These are phyloP conservation scores for Emmonsia crescens DNA, from an alignment of 2,329 filamentous ascomycete species.

Conservation along the genomic window DNA sequence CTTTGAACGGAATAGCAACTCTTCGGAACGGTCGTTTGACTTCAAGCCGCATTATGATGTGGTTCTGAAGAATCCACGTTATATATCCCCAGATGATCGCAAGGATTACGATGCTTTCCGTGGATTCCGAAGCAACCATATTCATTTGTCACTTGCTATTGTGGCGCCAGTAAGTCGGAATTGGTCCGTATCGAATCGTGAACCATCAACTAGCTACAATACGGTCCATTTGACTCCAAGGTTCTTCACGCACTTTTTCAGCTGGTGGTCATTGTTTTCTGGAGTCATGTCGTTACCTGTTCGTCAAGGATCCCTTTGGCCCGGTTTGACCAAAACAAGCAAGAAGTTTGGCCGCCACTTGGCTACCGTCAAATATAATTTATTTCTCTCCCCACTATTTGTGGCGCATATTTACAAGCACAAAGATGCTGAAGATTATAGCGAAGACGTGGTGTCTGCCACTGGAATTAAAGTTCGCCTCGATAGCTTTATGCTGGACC, in stretches of 20 bases:
- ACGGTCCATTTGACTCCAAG: conserved; percentile 87
- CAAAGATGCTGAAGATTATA: conserved; percentile 82
- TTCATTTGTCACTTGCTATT: conserved; percentile 87
- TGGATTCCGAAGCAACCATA: conserved; percentile 93
- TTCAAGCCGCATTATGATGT: conserved; percentile 92
- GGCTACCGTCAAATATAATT: conserved; percentile 96
- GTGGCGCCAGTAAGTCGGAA: conserved; percentile 77
- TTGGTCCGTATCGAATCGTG: conserved; percentile 65
- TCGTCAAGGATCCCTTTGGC: conserved; percentile 83
- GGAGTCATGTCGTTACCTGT: conserved; percentile 90
- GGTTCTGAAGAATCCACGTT: conserved; percentile 67
- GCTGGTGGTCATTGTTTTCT: conserved; percentile 95
- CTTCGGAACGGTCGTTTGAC: conserved; percentile 65
- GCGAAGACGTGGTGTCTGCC: conserved; percentile 67
- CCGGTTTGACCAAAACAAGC: conserved; percentile 86
- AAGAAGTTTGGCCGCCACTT: conserved; percentile 97
- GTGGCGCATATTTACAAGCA: conserved; percentile 98
- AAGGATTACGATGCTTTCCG: conserved; percentile 78
- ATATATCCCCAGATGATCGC: conserved; percentile 49
- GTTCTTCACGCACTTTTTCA: conserved; percentile 97
- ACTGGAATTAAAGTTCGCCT: conserved; percentile 94
- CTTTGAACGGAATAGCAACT: conserved; percentile 72
- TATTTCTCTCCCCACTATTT: conserved; percentile 84
- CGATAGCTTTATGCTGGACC: conserved; percentile 93
- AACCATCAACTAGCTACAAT: conserved; percentile 85